Evolutionary conservation across 768 basidiomycete species (phyloP), one percentile per base, ranked within the genome.

Genomic region (Coprinopsis sp.): DNA sequence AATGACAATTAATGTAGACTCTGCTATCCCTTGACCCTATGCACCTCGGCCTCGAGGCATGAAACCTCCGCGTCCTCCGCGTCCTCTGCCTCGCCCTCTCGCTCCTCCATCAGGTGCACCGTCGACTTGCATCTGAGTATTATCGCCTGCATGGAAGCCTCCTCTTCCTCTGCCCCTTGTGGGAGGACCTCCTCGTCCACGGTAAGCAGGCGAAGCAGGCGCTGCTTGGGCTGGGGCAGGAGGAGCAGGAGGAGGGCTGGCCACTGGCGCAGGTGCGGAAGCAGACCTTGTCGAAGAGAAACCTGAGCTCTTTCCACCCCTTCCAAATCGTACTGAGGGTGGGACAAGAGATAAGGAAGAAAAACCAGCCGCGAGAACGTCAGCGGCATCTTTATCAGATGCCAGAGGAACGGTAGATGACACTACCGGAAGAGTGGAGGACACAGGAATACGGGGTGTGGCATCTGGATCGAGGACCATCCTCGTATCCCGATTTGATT

Each of bases 291-390:
- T 38, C n/a, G 25, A 24, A 25, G 39, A 51, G 11, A 54, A 33
- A 10, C 53, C 51, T 33, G 45, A 42, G 33, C 51, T 44, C 30
- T 44, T 39, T 3, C 79, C 81, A 0, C 88, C 88, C 30, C 86
- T 72, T 21, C 87, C 87, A 50, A 91, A 91, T 11, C 82, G 75
- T 33, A 90, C 74, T 0, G 82, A 73, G 3, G 78, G 64, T 3
- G 87, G 87, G 1, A 90, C 77, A 46, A 90, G 74, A 7, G 79
- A 69, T 4, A 78, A 66, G 1, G 74, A 64, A 37, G 64, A 63
- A 52, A 77, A 54, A 1, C 72, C 72, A 21, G 69, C 61, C 16
- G 79, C 58, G 12, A 90, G 70, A 13, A 65, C 66, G 41, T 84
- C 40, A 4, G 40, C 77, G 28, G 81, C 54, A 28, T 59, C 61